A percentile compares a stretch with the other conserved stretches of the same genome.
phyloP scores from a whole-genome alignment of 805 yeast species.

The Cyberlindnera subsufficiens region DNA sequence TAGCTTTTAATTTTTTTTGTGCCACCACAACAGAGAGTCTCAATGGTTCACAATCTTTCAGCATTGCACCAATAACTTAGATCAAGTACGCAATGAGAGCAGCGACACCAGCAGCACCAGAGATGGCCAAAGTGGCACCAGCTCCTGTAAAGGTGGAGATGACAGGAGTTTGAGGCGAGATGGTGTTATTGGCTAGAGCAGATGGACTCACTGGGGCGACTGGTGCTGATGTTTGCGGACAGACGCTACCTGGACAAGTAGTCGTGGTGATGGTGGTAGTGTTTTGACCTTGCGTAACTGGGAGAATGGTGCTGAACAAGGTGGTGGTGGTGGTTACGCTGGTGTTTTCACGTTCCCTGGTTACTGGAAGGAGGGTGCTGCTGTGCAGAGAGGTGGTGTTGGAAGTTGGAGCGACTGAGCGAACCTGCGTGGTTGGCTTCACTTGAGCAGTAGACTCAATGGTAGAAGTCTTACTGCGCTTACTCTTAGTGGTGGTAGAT shows the following conservation, averaged over 20 bases:
- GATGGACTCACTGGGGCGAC: not conserved
- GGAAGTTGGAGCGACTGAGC: no score
- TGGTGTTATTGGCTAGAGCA: not conserved
- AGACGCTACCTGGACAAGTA: not conserved
- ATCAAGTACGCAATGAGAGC: conserved; percentile 7
- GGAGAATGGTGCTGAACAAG: not conserved
- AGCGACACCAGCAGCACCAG: conserved; percentile 7
- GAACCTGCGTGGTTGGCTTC: no score
- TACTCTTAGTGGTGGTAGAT: no score
- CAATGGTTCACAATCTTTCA: not conserved
- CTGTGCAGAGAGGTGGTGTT: no score
- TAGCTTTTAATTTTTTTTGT: no score
- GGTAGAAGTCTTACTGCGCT: no score
- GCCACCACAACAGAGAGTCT: not conserved
- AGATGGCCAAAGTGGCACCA: conserved; percentile 3
- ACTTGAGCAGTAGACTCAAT: no score
- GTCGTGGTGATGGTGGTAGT: not conserved
- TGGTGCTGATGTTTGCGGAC: not conserved
- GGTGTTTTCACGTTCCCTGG: no score
- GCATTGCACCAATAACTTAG: not conserved
- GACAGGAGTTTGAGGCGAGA: conserved; percentile 1
- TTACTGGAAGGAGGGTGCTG: no score
- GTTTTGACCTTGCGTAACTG: not conserved
- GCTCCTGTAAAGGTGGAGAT: conserved; percentile 7
- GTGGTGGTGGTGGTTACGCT: not conserved